Evolutionary conservation across 2,329 filamentous ascomycete species (phyloP).

Genomic region (Nemania sp.): DNA sequence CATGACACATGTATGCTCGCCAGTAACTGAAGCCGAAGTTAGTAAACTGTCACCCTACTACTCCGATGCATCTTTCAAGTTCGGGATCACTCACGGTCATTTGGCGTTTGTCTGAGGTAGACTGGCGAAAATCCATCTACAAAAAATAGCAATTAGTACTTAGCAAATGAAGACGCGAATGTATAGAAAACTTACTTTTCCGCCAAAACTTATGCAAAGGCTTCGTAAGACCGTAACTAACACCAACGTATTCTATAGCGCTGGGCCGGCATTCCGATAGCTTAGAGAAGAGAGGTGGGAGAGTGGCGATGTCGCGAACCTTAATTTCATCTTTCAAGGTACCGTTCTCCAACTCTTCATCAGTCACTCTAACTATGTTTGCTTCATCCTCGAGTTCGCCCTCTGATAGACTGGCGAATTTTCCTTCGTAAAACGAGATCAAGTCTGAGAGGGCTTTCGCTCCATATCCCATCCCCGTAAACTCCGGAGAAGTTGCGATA

Average conservation of each 20-base stretch:
- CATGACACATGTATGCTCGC: constrained; percentile 99
- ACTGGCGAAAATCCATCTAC: constrained; percentile 82
- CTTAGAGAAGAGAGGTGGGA: constrained; percentile 93
- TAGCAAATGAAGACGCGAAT: background rate
- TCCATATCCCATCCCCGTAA: constrained; percentile 92
- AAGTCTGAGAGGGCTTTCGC: constrained; percentile 88
- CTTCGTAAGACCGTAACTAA: constrained; percentile 91
- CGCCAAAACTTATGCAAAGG: constrained; percentile 98
- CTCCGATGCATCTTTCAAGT: too few species aligned
- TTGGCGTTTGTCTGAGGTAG: constrained; percentile 93
- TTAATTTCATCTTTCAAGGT: constrained; percentile 88
- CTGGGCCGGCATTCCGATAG: constrained; percentile 85
- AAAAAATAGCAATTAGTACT: constrained; percentile 9
- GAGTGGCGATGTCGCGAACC: constrained; percentile 87
- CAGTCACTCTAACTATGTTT: constrained; percentile 81
- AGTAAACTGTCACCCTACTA: constrained; percentile 1
- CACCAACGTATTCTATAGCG: constrained; percentile 89
- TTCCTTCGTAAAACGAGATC: constrained; percentile 93
- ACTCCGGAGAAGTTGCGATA: constrained; percentile 97
- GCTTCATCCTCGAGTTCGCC: constrained; percentile 66
- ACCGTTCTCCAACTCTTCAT: constrained; percentile 81
- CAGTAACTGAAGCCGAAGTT: constrained; percentile 69
- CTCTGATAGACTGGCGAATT: constrained; percentile 87
- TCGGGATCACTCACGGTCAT: constrained; percentile 67
- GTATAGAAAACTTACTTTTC: constrained; percentile 59